Evolutionary conservation across 139 green algal genomes (phyloP), one percentile per base, ranked within the genome.

Genomic region (Eudorina sp.): DNA sequence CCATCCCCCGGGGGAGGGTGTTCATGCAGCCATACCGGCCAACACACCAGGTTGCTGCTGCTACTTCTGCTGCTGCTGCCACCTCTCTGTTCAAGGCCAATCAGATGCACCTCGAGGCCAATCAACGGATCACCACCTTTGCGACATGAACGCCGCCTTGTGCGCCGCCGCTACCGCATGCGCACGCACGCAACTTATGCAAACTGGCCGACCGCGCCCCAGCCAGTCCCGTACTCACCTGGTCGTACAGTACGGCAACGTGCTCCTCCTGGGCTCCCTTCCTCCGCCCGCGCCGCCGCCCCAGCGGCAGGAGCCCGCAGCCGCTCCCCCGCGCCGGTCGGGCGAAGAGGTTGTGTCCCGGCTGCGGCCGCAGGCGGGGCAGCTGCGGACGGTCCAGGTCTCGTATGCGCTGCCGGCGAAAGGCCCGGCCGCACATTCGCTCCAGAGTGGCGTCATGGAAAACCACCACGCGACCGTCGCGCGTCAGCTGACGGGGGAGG

Each of bases 381-480:
- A 88, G 83, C 36, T 80, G n/a, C 2, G 6, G 4, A 4, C 38
- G 19, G n/a, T 51, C n/a, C 41, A 78, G 31, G 23, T 87, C 81
- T 0, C 25, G 13, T 6, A 87, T 31, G 2, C 36, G 62, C 11
- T n/a, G 3, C 34, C 38, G 0, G 79, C 41, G 16, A 51, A 68
- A 45, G 5, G 2, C 27, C 27, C 8, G 40, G 14, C 79, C 79
- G 58, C 58, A 76, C 83, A 88, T 72, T 6, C 51, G 83, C 13
- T 14, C 36, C 25, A 88, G 66, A 23, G 2, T 23, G 36, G 69
- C 1, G 51, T 88, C 83, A 14, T 88, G 83, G 69, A 88, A 88
- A 18, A 88, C 83, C 68, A 88, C 83, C 68, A 88, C 68, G 16
- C 36, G 46, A 0, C 68, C 68, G 48, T 88, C 83, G 0, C 68